Evolutionary conservation across 208 protist genomes (phyloP), one percentile per base, ranked within the genome.

Genomic region (Strigomonas culicis): DNA sequence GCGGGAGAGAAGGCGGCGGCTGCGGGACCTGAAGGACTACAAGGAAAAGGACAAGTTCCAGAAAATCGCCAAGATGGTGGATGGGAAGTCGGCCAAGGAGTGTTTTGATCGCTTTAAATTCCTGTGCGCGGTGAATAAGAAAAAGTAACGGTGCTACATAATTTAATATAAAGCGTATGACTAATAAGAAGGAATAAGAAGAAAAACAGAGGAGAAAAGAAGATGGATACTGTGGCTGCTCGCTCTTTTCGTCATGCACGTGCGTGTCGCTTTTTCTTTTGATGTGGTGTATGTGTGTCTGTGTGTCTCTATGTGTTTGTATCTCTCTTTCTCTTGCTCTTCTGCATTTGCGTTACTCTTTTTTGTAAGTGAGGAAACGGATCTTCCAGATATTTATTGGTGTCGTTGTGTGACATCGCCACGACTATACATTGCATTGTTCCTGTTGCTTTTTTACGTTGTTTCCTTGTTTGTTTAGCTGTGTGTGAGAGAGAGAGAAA

Each of bases 21-120:
- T 99, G 39, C 80, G 89, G 58, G 82, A 95, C 28, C 67, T 98
- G 28, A 96, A 96, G 63, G 91, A 94, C 55, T 97, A 96, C 66
- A 96, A 94, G 60, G 91, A 95, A 22, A 94, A 93, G 65, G 94
- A 98, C 68, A 97, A 98, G 63, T 99, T 96, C 80, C 93, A 98
- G 66, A 95, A 97, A 66, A 98, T 99, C 57, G 81, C 96, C 11
- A 85, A 79, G 41, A 77, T 77, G 53, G 93, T 99, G 47, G 80
- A 95, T 1, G 92, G 86, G 11, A 99, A 98, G 83, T 95, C 87
- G 36, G 94, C 94, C 25, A 97, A 97, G 74, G 93, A 99, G 67
- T 99, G 97, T 73, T 93, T 98, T 57, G 91, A 92, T 30, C 88
- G 98, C 43, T 99, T 91, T 82, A 98, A 98, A 78, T 96, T 94